Evolutionary conservation across 2,329 filamentous ascomycete species (phyloP).

Genomic region (Aspergillus terreus): DNA sequence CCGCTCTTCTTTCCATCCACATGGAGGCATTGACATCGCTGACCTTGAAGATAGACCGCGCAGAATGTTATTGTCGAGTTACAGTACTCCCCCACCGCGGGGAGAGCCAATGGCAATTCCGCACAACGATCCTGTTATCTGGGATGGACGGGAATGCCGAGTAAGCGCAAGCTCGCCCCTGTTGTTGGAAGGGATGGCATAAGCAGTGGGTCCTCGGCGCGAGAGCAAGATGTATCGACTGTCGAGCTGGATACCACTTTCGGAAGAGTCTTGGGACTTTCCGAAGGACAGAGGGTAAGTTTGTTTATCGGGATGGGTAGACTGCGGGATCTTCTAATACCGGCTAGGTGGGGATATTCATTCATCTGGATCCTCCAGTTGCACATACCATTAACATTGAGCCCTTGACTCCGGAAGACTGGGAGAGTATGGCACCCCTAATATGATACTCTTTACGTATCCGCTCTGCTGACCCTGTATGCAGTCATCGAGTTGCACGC

Average conservation of each 20-base stretch:
- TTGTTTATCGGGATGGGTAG: not conserved
- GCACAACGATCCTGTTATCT: conserved; percentile 72
- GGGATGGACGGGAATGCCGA: conserved; percentile 97
- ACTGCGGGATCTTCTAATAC: conserved; percentile 35
- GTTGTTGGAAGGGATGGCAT: conserved; percentile 73
- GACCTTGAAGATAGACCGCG: conserved; percentile 57
- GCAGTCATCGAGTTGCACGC: conserved; percentile 90
- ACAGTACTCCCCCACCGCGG: conserved; percentile 62
- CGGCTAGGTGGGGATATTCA: conserved; percentile 53
- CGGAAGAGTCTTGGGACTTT: conserved; percentile 70
- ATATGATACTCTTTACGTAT: conserved; percentile 4
- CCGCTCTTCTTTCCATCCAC: conserved; percentile 9
- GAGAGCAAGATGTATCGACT: conserved; percentile 71
- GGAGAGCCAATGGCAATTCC: conserved; percentile 48
- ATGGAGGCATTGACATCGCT: conserved; percentile 12
- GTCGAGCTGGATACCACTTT: conserved; percentile 88
- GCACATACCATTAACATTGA: conserved; percentile 97
- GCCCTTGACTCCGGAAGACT: conserved; percentile 89
- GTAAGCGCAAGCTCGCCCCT: conserved; percentile 73
- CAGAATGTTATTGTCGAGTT: conserved; percentile 97
- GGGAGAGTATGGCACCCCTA: conserved; percentile 65
- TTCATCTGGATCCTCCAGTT: conserved; percentile 86
- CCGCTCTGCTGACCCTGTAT: no score
- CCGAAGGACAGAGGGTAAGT: conserved; percentile 75
- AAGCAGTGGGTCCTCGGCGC: conserved; percentile 50